Evolutionary conservation across 208 protist genomes (phyloP).

Genomic region (Wallacemonas rigidus): DNA sequence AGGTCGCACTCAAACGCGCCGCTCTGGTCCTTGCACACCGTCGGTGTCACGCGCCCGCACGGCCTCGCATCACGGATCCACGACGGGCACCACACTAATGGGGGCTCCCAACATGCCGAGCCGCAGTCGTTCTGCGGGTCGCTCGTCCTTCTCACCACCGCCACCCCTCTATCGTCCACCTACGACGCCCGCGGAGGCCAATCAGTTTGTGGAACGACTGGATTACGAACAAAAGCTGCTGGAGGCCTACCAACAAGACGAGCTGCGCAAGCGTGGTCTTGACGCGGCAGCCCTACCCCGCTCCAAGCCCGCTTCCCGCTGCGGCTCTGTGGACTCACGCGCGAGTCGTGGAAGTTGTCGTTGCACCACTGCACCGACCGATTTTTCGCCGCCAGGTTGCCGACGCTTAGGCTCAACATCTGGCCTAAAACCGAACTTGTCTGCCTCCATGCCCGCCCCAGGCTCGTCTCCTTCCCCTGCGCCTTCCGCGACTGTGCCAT

Average conservation of each 20-base stretch:
- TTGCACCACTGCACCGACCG: background rate
- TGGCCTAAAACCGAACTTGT: too few species aligned
- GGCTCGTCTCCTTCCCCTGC: too few species aligned
- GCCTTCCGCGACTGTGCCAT: too few species aligned
- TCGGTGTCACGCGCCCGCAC: conserved; percentile 10
- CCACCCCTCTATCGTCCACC: conserved; percentile 9
- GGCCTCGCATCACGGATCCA: background rate
- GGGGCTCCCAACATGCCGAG: background rate
- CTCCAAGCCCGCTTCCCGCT: conserved; percentile 25
- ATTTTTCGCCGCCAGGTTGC: background rate
- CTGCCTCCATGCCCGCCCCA: too few species aligned
- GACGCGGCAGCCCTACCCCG: background rate
- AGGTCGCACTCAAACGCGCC: background rate
- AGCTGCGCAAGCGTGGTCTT: conserved; percentile 7
- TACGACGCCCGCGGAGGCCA: conserved; percentile 6
- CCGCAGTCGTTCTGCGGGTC: too few species aligned
- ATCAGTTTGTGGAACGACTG: conserved; percentile 4
- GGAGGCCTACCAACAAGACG: conserved; percentile 6
- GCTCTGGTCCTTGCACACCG: background rate
- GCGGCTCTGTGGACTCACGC: conserved; percentile 38
- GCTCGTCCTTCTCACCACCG: background rate
- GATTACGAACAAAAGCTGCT: conserved; percentile 13
- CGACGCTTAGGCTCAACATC: too few species aligned
- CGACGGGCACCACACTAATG: too few species aligned
- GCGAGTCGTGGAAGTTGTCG: background rate